These are phyloP conservation scores for Curvularia hawaiiensis DNA, from an alignment of 2,329 filamentous ascomycete species.

Conservation along the genomic window DNA sequence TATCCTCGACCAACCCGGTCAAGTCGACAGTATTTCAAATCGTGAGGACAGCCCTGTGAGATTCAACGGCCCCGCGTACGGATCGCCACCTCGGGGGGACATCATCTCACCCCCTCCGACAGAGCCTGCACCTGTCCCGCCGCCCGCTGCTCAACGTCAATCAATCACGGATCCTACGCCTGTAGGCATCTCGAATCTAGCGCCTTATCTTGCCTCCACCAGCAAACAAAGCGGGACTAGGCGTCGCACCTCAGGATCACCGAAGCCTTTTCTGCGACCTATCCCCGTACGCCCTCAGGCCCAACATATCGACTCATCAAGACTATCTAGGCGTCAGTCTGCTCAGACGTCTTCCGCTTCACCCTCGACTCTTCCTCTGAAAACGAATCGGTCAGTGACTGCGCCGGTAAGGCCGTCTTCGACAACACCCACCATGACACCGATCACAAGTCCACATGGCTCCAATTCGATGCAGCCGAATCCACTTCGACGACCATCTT, in stretches of 20 bases:
- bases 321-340: slow-evolving; percentile 38
- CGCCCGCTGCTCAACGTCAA: slow-evolving; percentile 30
- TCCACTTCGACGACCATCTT: slow-evolving; percentile 49
- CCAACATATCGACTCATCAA: slow-evolving; percentile 33
- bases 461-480: slow-evolving; percentile 25
- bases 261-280: slow-evolving; percentile 45
- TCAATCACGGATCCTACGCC: slow-evolving; percentile 30
- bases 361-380: slow-evolving; percentile 31
- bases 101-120: slow-evolving; percentile 39
- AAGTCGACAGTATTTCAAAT: slow-evolving; percentile 10
- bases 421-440: slow-evolving; percentile 17
- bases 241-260: slow-evolving; percentile 39
- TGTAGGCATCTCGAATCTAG: slow-evolving; percentile 3
- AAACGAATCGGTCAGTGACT: slow-evolving; percentile 41
- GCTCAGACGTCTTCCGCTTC: slow-evolving; percentile 30
- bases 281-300: slow-evolving; percentile 44
- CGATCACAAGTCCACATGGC: slow-evolving; percentile 18
- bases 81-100: slow-evolving; percentile 31
- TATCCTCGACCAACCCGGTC: neutral
- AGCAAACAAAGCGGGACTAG: slow-evolving; percentile 16
- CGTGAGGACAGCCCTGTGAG: slow-evolving; percentile 30
- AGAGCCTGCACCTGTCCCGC: slow-evolving; percentile 33
- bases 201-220: slow-evolving; percentile 13
- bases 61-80: slow-evolving; percentile 33
- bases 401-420: slow-evolving; percentile 30